Percentiles rank a stretch among this genome's conserved stretches.
Evolutionary conservation across 768 basidiomycete genomes (phyloP).

Genomic region (Mrakia hoshinonis): DNA sequence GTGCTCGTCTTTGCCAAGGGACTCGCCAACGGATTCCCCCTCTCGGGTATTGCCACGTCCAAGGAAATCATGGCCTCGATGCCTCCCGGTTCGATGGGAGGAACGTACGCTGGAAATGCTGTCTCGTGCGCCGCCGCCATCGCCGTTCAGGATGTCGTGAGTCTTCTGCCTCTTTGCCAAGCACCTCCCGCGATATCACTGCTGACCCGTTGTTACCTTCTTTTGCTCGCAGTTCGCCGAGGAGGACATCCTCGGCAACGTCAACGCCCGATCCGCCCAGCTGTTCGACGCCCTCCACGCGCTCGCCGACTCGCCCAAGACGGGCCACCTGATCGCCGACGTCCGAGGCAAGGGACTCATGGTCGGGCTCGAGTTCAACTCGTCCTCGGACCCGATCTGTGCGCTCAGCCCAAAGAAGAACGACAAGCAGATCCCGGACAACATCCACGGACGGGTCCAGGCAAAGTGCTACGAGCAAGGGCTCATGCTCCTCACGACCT

Average conservation of each 20-base stretch:
- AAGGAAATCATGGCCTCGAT: conserved; percentile 66
- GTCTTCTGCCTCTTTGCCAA: not conserved
- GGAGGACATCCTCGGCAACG: conserved; percentile 76
- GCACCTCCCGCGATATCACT: not conserved
- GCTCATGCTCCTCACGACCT: conserved; percentile 78
- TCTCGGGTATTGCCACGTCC: conserved; percentile 72
- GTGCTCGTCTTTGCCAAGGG: conserved; percentile 83
- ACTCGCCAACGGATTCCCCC: conserved; percentile 57
- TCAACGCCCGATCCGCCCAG: conserved; percentile 65
- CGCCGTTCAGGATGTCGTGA: conserved; percentile 28
- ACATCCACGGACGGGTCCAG: conserved; percentile 61
- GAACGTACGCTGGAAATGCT: conserved; percentile 86
- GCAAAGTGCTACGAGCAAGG: conserved; percentile 77
- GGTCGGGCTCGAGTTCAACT: conserved; percentile 32
- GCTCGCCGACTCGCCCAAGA: conserved; percentile 50
- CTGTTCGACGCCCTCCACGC: conserved; percentile 55
- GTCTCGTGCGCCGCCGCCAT: conserved; percentile 77
- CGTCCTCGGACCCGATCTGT: conserved; percentile 28
- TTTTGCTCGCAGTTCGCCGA: conserved; percentile 48
- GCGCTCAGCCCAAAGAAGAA: conserved; percentile 36
- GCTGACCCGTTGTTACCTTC: too few relatives aligned
- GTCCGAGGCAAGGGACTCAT: conserved; percentile 65
- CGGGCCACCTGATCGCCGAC: conserved; percentile 53
- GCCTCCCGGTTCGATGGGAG: conserved; percentile 34
- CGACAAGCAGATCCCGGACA: conserved; percentile 44